Base-by-base conservation (phyloP, 352 stramenopile species). In the Thraustotheca clavata region DNA sequence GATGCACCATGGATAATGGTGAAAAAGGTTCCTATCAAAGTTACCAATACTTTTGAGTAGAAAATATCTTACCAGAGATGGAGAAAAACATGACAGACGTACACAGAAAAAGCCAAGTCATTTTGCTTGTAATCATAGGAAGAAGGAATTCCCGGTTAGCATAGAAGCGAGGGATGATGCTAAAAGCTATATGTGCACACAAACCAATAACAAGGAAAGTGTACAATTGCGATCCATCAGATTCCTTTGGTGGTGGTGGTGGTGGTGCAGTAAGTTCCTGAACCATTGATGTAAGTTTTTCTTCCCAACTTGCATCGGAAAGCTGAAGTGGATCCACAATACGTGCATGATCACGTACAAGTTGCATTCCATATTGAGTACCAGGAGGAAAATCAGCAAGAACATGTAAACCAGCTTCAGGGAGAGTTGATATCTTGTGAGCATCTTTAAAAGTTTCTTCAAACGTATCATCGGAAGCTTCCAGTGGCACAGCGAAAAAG, bases 1-100 rank as follows among this genome's bases (percentile, higher is more conserved):
- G 57, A 46, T 2, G 57, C 31, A n/a, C 57, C 57, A n/a, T 65
- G 57, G 57, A 65, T 65, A 46, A 65, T 52, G 12, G 57, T 40
- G 57, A 54, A 65, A 22, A 65, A 65, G 22, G 57, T 38, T 40
- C 57, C 57, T 65, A 52, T 20, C 29, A 20, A 8, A 16, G n/a
- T 26, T 2, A 3, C 38, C 16, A 18, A 59, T 35, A 14, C 31
- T 22, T 1, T 16, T 7, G 31, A 6, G 20, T 22, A 4, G 54
- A 49, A 35, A 5, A 36, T 43, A 6, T 22, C 26, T 38, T 35
- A 63, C 57, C 57, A 9, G 57, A 65, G 26, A 65, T 40, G 11
- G 57, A 52, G 35, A 65, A 46, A 29, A 57, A 65, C 57, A 65
- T 40, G 38, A 50, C 38, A 16, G 43, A 35, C 6, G 46, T 27